Conservation (phyloP, 208 protist species). For the Trypanosoma cruzi region DNA sequence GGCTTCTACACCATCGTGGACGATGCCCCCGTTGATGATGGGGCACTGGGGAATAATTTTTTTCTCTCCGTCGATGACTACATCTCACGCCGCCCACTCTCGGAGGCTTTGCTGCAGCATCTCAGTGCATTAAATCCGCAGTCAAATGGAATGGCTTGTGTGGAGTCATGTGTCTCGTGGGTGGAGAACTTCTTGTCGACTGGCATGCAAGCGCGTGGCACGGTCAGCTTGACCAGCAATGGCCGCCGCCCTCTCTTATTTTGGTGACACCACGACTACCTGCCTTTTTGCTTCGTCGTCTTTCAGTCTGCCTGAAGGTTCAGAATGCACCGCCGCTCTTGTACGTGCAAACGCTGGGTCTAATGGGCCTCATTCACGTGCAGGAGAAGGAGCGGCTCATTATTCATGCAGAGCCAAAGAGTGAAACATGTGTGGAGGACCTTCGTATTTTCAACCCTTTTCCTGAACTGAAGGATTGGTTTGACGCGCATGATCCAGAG, state of each 20-base stretch:
- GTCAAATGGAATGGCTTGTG: constrained; percentile 43
- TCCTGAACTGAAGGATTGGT: constrained; percentile 63
- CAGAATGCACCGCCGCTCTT: constrained; percentile 68
- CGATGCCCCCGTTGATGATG: constrained; percentile 58
- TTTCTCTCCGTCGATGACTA: constrained; percentile 73
- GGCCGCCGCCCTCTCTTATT: constrained; percentile 12
- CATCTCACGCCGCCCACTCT: constrained; percentile 63
- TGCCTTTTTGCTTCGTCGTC: constrained; percentile 1
- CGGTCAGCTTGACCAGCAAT: background rate
- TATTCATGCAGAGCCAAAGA: constrained; percentile 45
- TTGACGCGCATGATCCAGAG: constrained; percentile 54
- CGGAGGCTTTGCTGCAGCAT: constrained; percentile 60
- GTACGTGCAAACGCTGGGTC: constrained; percentile 76
- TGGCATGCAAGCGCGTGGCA: constrained; percentile 13
- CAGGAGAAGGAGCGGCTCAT: constrained; percentile 53
- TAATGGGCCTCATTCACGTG: constrained; percentile 91
- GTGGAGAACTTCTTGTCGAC: constrained; percentile 30
- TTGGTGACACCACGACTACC: constrained; percentile 23
- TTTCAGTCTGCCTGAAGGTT: constrained; percentile 10
- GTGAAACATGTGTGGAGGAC: constrained; percentile 68
- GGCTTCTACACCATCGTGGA: constrained; percentile 95
- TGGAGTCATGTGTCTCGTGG: constrained; percentile 41
- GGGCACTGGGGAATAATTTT: constrained; percentile 96
- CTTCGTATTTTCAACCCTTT: constrained; percentile 93
- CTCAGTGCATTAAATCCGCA: constrained; percentile 90